Percentiles rank a stretch among this genome's conserved stretches.
These are phyloP conservation scores for Coelastrella sp. DNA, from an alignment of 139 green algal species.

Conservation along the genomic window DNA sequence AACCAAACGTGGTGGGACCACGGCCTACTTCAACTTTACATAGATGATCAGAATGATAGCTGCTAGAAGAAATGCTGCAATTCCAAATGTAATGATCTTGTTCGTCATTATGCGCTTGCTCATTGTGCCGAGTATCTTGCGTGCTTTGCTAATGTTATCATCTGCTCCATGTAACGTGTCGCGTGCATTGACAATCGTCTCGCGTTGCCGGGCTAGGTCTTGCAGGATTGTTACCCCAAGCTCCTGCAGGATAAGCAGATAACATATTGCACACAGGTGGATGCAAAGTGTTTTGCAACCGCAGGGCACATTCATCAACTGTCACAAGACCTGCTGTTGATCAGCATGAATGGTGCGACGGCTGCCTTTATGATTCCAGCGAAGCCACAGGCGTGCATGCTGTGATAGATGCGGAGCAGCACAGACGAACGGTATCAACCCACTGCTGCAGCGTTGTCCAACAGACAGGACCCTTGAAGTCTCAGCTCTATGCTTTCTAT, in stretches of 20 bases:
- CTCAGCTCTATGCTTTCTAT: too few relatives aligned
- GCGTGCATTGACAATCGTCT: conserved; percentile 92
- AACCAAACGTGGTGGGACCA: too few relatives aligned
- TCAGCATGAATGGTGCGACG: too few relatives aligned
- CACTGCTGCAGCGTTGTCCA: too few relatives aligned
- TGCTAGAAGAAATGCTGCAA: conserved; percentile 59
- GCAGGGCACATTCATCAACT: too few relatives aligned
- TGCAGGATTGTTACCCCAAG: conserved; percentile 92
- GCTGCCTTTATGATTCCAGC: too few relatives aligned
- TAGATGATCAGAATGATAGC: conserved; percentile 77
- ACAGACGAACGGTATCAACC: too few relatives aligned
- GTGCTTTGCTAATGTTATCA: conserved; percentile 89
- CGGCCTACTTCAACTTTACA: conserved; percentile 59
- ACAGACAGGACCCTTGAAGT: too few relatives aligned
- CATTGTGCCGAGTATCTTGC: conserved; percentile 90
- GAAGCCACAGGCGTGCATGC: too few relatives aligned
- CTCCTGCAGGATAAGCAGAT: conserved; percentile 79
- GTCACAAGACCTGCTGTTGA: too few relatives aligned
- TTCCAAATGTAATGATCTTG: conserved; percentile 87
- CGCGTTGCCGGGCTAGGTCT: conserved; percentile 93
- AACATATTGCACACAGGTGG: neutral
- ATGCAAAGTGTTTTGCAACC: too few relatives aligned
- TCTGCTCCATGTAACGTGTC: conserved; percentile 92
- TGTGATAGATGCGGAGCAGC: too few relatives aligned
- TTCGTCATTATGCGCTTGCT: conserved; percentile 87